These are phyloP conservation scores for Climacium dendroides DNA, from an alignment of 225 moss, liverwort and hornwort species.

Conservation along the genomic window DNA sequence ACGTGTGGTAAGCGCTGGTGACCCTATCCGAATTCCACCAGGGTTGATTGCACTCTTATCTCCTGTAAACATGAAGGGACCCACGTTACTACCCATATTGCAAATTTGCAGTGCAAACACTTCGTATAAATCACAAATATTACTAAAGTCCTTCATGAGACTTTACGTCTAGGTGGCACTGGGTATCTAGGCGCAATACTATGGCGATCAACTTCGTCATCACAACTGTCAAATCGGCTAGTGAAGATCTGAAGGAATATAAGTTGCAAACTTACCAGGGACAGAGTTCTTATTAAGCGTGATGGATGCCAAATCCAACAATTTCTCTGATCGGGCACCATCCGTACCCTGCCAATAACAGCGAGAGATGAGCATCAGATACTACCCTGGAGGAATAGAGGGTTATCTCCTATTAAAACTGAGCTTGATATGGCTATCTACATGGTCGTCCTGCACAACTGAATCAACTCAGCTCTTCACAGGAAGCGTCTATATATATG, in stretches of 20 bases:
- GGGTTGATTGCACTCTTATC: slow-evolving; percentile 80
- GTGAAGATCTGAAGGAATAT: background rate
- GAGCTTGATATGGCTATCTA: background rate
- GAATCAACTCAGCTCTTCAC: background rate
- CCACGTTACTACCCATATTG: background rate
- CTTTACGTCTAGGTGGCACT: background rate
- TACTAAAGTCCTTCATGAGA: background rate
- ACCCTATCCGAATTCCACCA: slow-evolving; percentile 71
- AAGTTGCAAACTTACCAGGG: slow-evolving; percentile 27
- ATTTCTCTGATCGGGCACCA: slow-evolving; percentile 70
- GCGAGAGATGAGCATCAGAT: background rate
- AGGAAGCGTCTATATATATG: background rate
- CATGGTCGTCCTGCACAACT: background rate
- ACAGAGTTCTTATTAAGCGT: slow-evolving; percentile 91
- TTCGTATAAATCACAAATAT: background rate
- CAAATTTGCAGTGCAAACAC: background rate
- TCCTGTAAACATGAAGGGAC: slow-evolving; percentile 15
- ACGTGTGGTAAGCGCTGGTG: slow-evolving; percentile 82
- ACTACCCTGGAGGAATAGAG: background rate
- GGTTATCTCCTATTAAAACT: background rate
- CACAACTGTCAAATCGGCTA: background rate
- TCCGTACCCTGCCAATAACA: slow-evolving; percentile 48
- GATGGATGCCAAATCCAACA: slow-evolving; percentile 74
- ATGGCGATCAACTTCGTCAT: background rate
- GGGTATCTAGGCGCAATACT: background rate